phyloP scores from a whole-genome alignment of 208 protist genomes.

The Wallacemonas sp. region DNA sequence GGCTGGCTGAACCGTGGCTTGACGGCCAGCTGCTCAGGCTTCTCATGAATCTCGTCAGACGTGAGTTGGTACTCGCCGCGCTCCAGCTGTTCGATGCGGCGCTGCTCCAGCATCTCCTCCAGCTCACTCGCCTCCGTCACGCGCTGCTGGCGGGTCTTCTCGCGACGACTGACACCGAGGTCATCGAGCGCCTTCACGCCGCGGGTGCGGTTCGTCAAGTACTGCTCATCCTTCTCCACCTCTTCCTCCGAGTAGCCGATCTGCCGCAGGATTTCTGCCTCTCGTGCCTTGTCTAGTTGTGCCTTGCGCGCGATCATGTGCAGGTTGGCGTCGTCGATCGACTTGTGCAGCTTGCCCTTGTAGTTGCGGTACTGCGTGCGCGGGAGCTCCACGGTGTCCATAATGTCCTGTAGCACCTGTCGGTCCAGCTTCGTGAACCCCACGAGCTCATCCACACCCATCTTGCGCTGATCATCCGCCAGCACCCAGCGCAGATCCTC shows the following conservation, averaged over 20 bases:
- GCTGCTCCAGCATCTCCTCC: conserved; percentile 79
- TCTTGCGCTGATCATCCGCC: conserved; percentile 59
- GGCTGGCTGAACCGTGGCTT: conserved; percentile 37
- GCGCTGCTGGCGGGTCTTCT: conserved; percentile 50
- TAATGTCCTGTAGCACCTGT: conserved; percentile 74
- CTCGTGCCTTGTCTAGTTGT: conserved; percentile 79
- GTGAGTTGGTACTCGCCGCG: conserved; percentile 44
- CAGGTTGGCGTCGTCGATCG: conserved; percentile 81
- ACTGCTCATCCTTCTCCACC: conserved; percentile 73
- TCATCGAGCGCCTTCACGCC: conserved; percentile 80
- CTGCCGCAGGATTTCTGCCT: conserved; percentile 67
- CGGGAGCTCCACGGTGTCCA: conserved; percentile 83
- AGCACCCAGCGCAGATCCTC: conserved; percentile 84
- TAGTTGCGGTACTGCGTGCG: conserved; percentile 86
- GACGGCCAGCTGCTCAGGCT: conserved; percentile 53
- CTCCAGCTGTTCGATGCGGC: conserved; percentile 76
- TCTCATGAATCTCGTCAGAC: conserved; percentile 52
- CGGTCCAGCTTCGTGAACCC: conserved; percentile 70
- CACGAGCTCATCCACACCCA: conserved; percentile 56
- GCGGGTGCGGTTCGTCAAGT: conserved; percentile 69
- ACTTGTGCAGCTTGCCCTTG: conserved; percentile 85
- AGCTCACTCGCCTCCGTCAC: conserved; percentile 50
- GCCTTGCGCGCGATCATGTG: conserved; percentile 70
- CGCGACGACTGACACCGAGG: conserved; percentile 67
- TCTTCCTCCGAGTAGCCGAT: conserved; percentile 85